These are phyloP conservation scores for Theobroma grandiflorum DNA, from an alignment of 441 rosid species.

Conservation along the genomic window DNA sequence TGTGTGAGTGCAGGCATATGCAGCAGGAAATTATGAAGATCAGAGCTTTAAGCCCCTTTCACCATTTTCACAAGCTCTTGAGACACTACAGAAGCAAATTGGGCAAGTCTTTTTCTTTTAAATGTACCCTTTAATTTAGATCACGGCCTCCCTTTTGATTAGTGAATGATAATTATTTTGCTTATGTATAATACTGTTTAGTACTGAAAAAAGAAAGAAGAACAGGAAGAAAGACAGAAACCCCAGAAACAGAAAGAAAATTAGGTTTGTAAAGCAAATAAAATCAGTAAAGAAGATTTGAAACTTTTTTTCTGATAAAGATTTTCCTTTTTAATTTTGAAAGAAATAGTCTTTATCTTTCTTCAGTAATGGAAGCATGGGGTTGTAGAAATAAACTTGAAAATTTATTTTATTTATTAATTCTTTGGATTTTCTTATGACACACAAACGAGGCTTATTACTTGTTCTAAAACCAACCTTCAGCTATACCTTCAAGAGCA, in stretches of 20 bases:
- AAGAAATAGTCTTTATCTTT: not conserved
- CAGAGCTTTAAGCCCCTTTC: slow-evolving; percentile 42
- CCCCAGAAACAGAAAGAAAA: not conserved
- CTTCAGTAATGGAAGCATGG: not conserved
- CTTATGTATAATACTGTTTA: not conserved
- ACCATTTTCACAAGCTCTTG: slow-evolving; percentile 54
- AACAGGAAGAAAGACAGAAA: not conserved
- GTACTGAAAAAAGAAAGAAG: not conserved
- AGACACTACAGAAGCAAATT: slow-evolving; percentile 55
- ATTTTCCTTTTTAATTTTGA: not conserved
- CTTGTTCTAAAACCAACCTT: slow-evolving; percentile 19
- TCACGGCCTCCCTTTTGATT: slow-evolving; percentile 11
- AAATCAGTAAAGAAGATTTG: not conserved
- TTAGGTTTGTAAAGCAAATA: not conserved
- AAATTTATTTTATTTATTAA: not conserved
- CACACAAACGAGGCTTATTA: slow-evolving; percentile 12
- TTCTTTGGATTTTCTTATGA: not conserved
- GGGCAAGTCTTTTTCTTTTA: slow-evolving; percentile 38
- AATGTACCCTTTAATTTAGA: not conserved
- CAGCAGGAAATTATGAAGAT: slow-evolving; percentile 23
- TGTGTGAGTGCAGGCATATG: slow-evolving; percentile 37
- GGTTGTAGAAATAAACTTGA: not conserved
- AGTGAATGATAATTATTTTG: slow-evolving; percentile 4
- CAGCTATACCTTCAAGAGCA: slow-evolving; percentile 56
- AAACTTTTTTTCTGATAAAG: not conserved